These are phyloP conservation scores for Chaetomiaceae sp. DNA, from an alignment of 2,329 filamentous ascomycete genomes.

Conservation along the genomic window DNA sequence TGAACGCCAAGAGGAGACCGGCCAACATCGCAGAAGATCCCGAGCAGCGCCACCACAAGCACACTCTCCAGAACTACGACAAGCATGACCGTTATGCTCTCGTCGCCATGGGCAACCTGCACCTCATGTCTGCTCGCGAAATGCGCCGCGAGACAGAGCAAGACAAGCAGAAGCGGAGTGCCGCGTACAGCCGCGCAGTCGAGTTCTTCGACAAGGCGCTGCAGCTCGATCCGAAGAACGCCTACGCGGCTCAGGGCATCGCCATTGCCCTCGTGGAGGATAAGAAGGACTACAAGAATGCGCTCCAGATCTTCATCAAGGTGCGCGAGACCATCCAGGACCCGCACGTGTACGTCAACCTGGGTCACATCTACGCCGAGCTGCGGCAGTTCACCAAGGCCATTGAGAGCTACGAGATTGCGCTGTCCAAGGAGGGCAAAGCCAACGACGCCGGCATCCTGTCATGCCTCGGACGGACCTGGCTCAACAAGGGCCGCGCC, in stretches of 20 bases:
- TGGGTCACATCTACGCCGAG: conserved; percentile 90
- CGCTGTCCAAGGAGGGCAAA: conserved; percentile 72
- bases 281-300: conserved; percentile 79
- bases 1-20: conserved; percentile 72
- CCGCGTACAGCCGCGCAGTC: conserved; percentile 83
- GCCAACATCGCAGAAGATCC: conserved; percentile 81
- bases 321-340: conserved; percentile 88
- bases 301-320: conserved; percentile 83
- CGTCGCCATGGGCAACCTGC: conserved; percentile 94
- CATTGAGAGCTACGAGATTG: conserved; percentile 90
- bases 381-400: conserved; percentile 85
- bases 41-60: conserved; percentile 92
- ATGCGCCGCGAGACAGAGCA: conserved; percentile 88
- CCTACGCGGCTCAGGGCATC: conserved; percentile 92
- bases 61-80: conserved; percentile 88
- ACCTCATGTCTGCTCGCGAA: conserved; percentile 80
- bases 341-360: conserved; percentile 81
- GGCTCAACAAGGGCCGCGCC: conserved; percentile 71
- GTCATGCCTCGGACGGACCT: conserved; percentile 81
- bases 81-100: conserved; percentile 98
- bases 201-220: conserved; percentile 98
- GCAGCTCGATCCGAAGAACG: conserved; percentile 90
- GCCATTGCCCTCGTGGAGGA: conserved; percentile 93
- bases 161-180: conserved; percentile 85
- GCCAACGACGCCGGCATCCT: conserved; percentile 71